Evolutionary conservation across 2,329 filamentous ascomycete species (phyloP), one percentile per base, ranked within the genome.

Genomic region (Beauveria varroae): DNA sequence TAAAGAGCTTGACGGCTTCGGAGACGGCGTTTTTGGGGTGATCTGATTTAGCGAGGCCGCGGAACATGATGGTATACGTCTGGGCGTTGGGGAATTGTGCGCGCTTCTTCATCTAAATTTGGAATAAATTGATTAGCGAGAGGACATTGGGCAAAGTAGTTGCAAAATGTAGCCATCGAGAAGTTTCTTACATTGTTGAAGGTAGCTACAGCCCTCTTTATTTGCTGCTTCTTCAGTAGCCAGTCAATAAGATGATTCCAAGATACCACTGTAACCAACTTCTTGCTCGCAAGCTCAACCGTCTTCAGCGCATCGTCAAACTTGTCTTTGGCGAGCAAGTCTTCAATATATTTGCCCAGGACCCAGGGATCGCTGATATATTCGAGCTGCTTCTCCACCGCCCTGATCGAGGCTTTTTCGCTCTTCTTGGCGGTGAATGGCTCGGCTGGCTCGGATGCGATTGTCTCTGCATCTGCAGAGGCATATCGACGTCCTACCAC

Each of bases 171-270:
- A 37, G 12, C 34, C 5, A 30, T 30, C 6, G 24, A 9, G 8
- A 22, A 10, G 18, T 9, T 16, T 6, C 79, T 64, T 73, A 90
- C 89, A 73, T 98, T 93, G 73, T 97, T 96, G 76, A 86, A 97
- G n/a, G 91, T 78, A 74, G 89, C 92, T 62, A 96, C 75, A 20
- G 90, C 93, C 22, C 79, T 76, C 63, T 81, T 80, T 40, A 91
- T 73, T 57, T 81, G 80, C 47, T 83, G 78, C 26, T 85, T 78
- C 47, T 81, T 75, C 72, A 97, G 76, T 64, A 85, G 79, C 72
- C 91, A 85, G 62, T 87, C 82, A 61, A 99, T 87, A 50, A 96
- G 74, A 69, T 90, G 84, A 73, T 98, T 98, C 93, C 93, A 99
- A 62, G 89, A 86, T 62, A 96, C 92, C 4, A 84, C 78, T 65